A percentile compares a stretch with the other conserved stretches of the same genome.
These are phyloP conservation scores for Xylariaceae sp. DNA, from an alignment of 2,329 filamentous ascomycete genomes.

Conservation along the genomic window DNA sequence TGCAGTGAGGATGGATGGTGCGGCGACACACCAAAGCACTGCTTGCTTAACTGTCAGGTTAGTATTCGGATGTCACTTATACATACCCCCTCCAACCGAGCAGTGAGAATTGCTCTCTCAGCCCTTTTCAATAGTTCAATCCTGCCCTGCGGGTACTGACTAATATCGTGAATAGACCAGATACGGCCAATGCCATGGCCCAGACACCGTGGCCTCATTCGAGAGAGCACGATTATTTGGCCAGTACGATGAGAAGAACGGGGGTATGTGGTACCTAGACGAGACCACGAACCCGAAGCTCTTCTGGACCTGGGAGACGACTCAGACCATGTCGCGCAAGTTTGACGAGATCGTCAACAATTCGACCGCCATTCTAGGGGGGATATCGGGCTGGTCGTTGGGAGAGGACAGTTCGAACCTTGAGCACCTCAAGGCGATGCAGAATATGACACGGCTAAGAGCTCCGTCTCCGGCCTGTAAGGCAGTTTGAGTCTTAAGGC, in stretches of 20 bases:
- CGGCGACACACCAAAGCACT: background rate
- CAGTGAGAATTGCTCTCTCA: background rate
- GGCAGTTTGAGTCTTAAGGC: too few species aligned
- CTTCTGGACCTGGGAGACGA: slow-evolving; percentile 56
- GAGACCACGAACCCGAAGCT: slow-evolving; percentile 22
- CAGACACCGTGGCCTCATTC: slow-evolving; percentile 13
- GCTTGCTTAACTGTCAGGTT: slow-evolving; percentile 8
- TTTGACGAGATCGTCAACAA: slow-evolving; percentile 42
- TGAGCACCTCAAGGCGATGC: slow-evolving; percentile 42
- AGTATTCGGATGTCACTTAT: background rate
- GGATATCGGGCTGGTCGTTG: slow-evolving; percentile 52
- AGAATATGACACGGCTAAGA: slow-evolving; percentile 1
- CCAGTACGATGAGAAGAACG: background rate
- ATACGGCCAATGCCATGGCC: slow-evolving; percentile 11
- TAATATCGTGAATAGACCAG: background rate
- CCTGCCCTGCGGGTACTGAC: background rate
- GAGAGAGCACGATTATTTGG: slow-evolving; percentile 3
- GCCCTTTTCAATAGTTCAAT: background rate
- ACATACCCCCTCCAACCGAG: background rate
- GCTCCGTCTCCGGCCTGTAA: too few species aligned
- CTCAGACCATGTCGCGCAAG: slow-evolving; percentile 45
- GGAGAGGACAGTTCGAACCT: slow-evolving; percentile 45
- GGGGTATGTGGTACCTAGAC: slow-evolving; percentile 14
- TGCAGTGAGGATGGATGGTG: slow-evolving; percentile 9
- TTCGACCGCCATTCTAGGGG: slow-evolving; percentile 40